These are phyloP conservation scores for Purshia tridentata DNA, from an alignment of 306 rosid genomes.

Conservation along the genomic window DNA sequence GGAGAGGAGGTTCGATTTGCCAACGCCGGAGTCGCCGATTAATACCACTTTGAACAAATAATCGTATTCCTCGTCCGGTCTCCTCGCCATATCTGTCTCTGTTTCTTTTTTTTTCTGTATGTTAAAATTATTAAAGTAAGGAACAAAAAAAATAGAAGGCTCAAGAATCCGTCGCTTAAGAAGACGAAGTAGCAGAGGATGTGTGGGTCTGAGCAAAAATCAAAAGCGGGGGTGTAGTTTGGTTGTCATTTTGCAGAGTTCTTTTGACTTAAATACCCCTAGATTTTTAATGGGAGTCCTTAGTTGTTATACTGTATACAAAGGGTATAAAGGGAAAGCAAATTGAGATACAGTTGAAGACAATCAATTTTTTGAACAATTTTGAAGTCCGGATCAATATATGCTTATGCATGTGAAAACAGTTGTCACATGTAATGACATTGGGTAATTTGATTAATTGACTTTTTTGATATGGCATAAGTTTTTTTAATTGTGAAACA, in stretches of 20 bases:
- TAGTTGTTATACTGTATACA: not conserved
- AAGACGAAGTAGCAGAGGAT: not conserved
- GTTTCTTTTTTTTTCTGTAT: not conserved
- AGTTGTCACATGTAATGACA: not conserved
- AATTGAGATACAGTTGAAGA: not conserved
- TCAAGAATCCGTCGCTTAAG: not conserved
- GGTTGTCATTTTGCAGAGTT: not conserved
- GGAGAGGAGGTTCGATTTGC: conserved; percentile 91
- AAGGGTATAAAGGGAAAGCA: not conserved
- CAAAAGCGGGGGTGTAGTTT: not conserved
- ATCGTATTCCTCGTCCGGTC: conserved; percentile 89
- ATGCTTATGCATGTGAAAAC: not conserved
- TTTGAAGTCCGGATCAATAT: not conserved
- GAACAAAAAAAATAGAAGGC: not conserved
- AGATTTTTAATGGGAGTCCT: not conserved
- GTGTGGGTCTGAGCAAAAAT: not conserved
- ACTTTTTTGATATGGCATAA: too few relatives aligned
- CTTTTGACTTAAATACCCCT: not conserved
- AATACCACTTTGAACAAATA: conserved; percentile 89
- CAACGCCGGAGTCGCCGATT: conserved; percentile 95
- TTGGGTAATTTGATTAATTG: too few relatives aligned
- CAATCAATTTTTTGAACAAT: not conserved
- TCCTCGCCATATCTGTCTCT: conserved; percentile 45
- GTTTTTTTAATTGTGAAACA: too few relatives aligned
- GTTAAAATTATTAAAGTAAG: not conserved